phyloP scores from a whole-genome alignment of 208 protist genomes.

The Leishmania mexicana region DNA sequence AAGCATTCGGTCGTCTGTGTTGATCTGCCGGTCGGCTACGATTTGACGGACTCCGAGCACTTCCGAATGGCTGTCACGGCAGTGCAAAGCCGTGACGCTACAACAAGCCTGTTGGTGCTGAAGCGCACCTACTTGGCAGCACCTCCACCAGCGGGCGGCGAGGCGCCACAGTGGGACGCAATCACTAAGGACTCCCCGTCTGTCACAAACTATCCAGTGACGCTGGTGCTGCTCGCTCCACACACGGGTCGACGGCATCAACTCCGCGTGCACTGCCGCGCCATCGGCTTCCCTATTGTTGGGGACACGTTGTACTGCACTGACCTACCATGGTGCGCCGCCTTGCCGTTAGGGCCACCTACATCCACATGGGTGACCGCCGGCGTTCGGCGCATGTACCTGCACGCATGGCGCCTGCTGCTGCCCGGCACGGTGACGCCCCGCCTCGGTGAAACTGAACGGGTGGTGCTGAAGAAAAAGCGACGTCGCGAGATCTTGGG shows the following conservation, averaged over 20 bases:
- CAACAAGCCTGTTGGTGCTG: conserved; percentile 24
- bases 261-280: conserved; percentile 83
- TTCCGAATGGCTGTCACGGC: conserved; percentile 67
- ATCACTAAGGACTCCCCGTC: conserved; percentile 11
- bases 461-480: conserved; percentile 56
- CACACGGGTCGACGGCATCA: conserved; percentile 88
- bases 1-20: conserved; percentile 2
- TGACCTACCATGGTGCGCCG: conserved; percentile 19
- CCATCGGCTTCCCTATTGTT: conserved; percentile 84
- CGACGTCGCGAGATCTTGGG: conserved; percentile 57
- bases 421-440: conserved; percentile 39
- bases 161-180: conserved; percentile 29
- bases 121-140: conserved; percentile 15
- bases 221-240: conserved; percentile 57
- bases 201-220: conserved; percentile 41
- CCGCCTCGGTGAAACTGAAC: conserved; percentile 31
- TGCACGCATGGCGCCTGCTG: conserved; percentile 76
- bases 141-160: not conserved
- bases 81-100: conserved; percentile 17
- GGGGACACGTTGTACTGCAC: conserved; percentile 74
- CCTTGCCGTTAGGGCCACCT: not conserved
- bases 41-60: conserved; percentile 36
- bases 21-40: conserved; percentile 57
- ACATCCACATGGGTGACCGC: not conserved
- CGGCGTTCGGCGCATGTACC: conserved; percentile 62